These are phyloP conservation scores for Picochlorum sp. DNA, from an alignment of 139 green algal species.

Conservation along the genomic window DNA sequence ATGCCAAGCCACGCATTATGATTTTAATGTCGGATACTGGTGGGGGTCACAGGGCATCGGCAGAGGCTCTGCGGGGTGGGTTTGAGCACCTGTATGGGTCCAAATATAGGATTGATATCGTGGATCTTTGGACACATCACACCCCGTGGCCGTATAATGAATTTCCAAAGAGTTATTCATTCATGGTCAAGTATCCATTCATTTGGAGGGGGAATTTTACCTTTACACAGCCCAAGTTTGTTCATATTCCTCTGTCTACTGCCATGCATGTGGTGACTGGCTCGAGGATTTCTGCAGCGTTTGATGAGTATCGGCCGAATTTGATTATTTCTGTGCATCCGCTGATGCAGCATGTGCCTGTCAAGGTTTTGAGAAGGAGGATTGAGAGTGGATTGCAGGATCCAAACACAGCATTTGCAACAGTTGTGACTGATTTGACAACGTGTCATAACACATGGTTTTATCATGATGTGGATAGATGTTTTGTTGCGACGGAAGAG, in stretches of 20 bases:
- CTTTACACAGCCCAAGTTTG: constrained; percentile 47
- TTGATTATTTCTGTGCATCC: constrained; percentile 93
- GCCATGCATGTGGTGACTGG: constrained; percentile 31
- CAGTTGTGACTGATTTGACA: constrained; percentile 93
- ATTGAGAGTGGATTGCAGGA: constrained; percentile 32
- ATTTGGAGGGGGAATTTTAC: constrained; percentile 64
- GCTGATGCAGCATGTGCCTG: constrained; percentile 89
- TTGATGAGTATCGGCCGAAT: constrained; percentile 63
- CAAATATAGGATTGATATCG: constrained; percentile 63
- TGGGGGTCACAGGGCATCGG: constrained; percentile 86
- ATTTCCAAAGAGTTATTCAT: constrained; percentile 86
- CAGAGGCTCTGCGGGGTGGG: constrained; percentile 77
- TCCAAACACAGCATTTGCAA: constrained; percentile 79
- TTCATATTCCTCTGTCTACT: constrained; percentile 65
- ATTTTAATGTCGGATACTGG: constrained; percentile 96
- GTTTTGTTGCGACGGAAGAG: constrained; percentile 76
- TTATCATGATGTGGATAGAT: constrained; percentile 57
- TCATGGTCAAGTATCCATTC: constrained; percentile 75
- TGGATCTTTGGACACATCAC: constrained; percentile 93
- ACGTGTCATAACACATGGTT: constrained; percentile 97
- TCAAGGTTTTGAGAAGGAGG: constrained; percentile 51
- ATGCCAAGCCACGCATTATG: constrained; percentile 47
- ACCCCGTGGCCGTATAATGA: constrained; percentile 81
- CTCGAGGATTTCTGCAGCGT: constrained; percentile 29
- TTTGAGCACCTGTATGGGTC: constrained; percentile 78